Base-by-base conservation (phyloP, 1,284 basidiomycete species). In the Moesziomyces globuligerus region DNA sequence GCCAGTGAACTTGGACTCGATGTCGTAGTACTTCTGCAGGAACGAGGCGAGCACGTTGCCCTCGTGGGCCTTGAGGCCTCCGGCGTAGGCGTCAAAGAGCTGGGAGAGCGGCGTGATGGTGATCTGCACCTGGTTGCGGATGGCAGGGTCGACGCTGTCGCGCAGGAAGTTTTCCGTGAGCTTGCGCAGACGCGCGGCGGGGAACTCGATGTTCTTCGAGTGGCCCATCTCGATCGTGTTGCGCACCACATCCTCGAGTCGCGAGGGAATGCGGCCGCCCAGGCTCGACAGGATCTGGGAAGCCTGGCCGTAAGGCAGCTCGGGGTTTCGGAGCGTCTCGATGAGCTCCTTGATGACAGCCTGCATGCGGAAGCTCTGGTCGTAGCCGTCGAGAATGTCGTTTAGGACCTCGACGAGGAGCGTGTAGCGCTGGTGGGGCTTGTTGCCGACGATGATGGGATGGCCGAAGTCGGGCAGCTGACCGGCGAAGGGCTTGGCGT, bases 401-500 rank as follows among this genome's bases (percentile, higher is more conserved):
- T 91, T 89, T 50, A 99, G 87, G 51, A 92, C 87, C 74, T 89
- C 88, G 68, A 91, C 85, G 83, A 90, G 90, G 80, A 89, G 88
- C 61, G 87, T 86, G 72, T 94, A 89, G 61, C 89, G 89, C 84
- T 98, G 96, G 83, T 97, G 90, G 36, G 93, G 88, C 85, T 95
- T 97, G 85, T 87, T 91, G 49, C 94, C 95, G 71, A 91, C 85
- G 71, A 97, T 90, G 76, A 89, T 89, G 43, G 94, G 93, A 34
- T 89, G 85, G 55, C 95, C 80, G 38, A 72, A 75, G 48, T 80
- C 78, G 40, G 69, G 69, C 25, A 98, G 88, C 51, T 94, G 90
- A 48, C 94, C 94, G 78, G 94, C 93, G 83, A 98, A 98, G 1
- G 95, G 95, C 85, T 94, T 97, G 64, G 96, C 96, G 78, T 98